Evolutionary conservation across 1,284 basidiomycete genomes (phyloP), one percentile per base, ranked within the genome.

Genomic region (Entoloma clypeatum): DNA sequence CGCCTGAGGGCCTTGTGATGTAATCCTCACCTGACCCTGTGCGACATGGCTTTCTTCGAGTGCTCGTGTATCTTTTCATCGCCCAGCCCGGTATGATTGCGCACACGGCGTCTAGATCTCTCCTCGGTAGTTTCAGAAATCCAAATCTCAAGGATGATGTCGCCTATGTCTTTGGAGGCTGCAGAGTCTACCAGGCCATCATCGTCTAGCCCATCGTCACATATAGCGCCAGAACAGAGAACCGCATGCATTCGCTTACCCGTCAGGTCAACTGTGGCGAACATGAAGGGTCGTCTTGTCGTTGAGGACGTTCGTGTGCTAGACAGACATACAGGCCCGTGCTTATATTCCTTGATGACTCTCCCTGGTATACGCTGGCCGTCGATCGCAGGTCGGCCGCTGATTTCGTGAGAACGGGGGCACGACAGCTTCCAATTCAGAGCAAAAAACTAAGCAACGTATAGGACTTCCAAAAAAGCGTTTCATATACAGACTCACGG

Each of bases 41-140:
- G 64, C 2, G 58, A 55, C 3, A 63, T 51, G 7, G 55, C 64
- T 43, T 68, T 68, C 47, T 69, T 68, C 9, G 59, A 54, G 10
- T 57, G 57, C 28, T 68, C 66, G 24, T 69, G 65, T 13, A 68
- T 38, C 30, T 60, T 62, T 23, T 49, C 45, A 6, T 47, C 35
- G 21, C 50, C 43, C 39, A 53, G 24, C 32, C 27, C 7, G n/a
- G 14, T 22, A 7, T n/a, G n/a, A n/a, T 8, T 7, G 5, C 10
- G 4, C 6, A 24, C 22, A 27, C 28, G n/a, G n/a, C n/a, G n/a
- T 25, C 19, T 21, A 5, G 9, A 14, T 22, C 33, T 43, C 6
- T 11, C 28, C 28, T 34, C 16, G 2, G 7, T 10, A 10, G 18
- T 4, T 32, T 10, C 2, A 4, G 6, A 10, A 13, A 10, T 2